phyloP scores from a whole-genome alignment of 2,329 filamentous ascomycete species.

The Cladosporium sp. region DNA sequence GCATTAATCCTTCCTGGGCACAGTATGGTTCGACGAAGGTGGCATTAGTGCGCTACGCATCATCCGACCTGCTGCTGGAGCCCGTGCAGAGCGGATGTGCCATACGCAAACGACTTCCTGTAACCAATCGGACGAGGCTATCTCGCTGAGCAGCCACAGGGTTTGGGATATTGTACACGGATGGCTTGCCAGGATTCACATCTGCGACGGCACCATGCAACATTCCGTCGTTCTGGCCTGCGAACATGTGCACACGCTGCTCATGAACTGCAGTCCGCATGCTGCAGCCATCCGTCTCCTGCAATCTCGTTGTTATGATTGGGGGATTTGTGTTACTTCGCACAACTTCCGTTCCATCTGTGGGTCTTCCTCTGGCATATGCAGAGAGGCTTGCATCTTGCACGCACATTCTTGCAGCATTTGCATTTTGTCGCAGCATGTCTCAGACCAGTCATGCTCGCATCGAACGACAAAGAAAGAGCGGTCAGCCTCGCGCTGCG shows the following conservation, averaged over 20 bases:
- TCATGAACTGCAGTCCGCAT: conserved; percentile 3
- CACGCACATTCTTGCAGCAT: not conserved
- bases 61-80: not conserved
- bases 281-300: conserved; percentile 4
- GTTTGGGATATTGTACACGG: not conserved
- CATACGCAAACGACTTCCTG: conserved; percentile 2
- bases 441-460: not conserved
- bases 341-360: not conserved
- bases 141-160: not conserved
- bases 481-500: conserved; percentile 19
- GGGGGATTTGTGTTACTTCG: not conserved
- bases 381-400: not conserved
- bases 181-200: not conserved
- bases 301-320: not conserved
- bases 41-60: not conserved
- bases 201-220: not conserved
- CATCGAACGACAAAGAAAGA: not conserved
- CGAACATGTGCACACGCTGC: not conserved
- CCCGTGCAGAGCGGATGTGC: not conserved
- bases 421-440: conserved; percentile 2
- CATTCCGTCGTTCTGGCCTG: not conserved
- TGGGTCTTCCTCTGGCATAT: not conserved
- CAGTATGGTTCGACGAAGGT: not conserved
- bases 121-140: not conserved
- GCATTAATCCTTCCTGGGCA: not conserved